A percentile compares a stretch with the other conserved stretches of the same genome.
phyloP scores from a whole-genome alignment of 345 rosid genomes.

The Rhizophora apiculata region DNA sequence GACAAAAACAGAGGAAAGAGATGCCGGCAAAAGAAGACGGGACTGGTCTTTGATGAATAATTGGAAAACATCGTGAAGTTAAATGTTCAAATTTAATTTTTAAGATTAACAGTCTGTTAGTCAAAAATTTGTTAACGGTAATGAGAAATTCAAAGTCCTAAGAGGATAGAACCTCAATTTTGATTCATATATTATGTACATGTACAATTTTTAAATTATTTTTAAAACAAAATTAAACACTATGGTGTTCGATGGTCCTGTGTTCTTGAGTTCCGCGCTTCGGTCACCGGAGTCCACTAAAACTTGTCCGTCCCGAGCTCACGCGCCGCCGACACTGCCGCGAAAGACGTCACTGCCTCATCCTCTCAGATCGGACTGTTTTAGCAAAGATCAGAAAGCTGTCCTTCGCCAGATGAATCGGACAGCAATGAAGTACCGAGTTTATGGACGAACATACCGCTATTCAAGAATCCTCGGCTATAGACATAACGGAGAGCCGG shows the following conservation, averaged over 20 bases:
- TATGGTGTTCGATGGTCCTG: background rate
- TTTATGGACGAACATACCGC: background rate
- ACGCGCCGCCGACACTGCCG: background rate
- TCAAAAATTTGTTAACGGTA: background rate
- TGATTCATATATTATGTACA: constrained; percentile 5
- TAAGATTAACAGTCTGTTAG: background rate
- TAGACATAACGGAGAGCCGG: constrained; percentile 51
- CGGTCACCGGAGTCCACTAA: constrained; percentile 8
- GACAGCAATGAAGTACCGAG: background rate
- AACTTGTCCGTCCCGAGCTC: background rate
- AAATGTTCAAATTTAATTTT: background rate
- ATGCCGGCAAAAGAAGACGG: background rate
- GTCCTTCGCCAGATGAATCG: constrained; percentile 1
- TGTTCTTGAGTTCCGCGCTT: constrained; percentile 2
- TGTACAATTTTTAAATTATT: background rate
- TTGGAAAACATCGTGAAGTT: background rate
- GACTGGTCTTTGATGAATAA: background rate
- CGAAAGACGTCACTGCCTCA: background rate
- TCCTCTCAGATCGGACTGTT: background rate
- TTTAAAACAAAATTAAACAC: background rate
- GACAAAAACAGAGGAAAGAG: background rate
- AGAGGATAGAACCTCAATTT: background rate
- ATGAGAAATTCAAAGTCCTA: background rate
- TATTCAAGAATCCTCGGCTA: constrained; percentile 29
- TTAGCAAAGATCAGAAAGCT: background rate